Evolutionary conservation across 2,329 filamentous ascomycete species (phyloP), one percentile per base, ranked within the genome.

Genomic region (Fusarium continuum): DNA sequence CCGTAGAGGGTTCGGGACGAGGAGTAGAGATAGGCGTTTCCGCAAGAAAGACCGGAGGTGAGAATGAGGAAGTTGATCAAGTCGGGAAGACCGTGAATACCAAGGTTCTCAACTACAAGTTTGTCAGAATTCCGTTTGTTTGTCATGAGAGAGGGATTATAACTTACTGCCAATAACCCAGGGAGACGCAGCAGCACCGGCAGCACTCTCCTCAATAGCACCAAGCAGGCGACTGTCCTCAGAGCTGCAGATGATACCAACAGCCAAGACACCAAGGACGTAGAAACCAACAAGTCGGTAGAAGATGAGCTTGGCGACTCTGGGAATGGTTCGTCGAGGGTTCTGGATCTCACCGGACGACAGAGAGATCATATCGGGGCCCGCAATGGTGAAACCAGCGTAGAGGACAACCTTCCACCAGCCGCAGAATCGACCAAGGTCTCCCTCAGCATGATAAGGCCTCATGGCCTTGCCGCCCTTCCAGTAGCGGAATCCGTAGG

Each of bases 261-360:
- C 82, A 11, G 80, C 79, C 53, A 87, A 83, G 32, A 88, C 82
- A 80, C 79, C 64, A 72, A 92, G 79, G n/a, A 91, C 82, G 75
- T 91, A 92, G 76, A 92, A 91, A 2, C 83, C 76, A 1, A 88
- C 88, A 26, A 92, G 79, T 43, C 90, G 87, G 74, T 89, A 91
- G 75, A 92, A 91, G 28, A 91, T 88, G 39, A 87, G 86, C 64
- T 90, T 91, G 77, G 85, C 91, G 2, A 90, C 89, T 55, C 83
- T 83, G 1, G 89, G 89, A 75, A 93, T 85, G 25, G 86, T 83
- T 20, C 77, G 75, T 35, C 88, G 83, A 3, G 88, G 88, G 70
- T 90, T 88, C 68, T 88, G 82, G 16, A 88, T 84, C 74, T 91
- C 88, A 38, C 79, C 80, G 3, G 78, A 76, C 2, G 80, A 77